Evolutionary conservation across 345 rosid species (phyloP).

Genomic region (Citrus trifoliata): DNA sequence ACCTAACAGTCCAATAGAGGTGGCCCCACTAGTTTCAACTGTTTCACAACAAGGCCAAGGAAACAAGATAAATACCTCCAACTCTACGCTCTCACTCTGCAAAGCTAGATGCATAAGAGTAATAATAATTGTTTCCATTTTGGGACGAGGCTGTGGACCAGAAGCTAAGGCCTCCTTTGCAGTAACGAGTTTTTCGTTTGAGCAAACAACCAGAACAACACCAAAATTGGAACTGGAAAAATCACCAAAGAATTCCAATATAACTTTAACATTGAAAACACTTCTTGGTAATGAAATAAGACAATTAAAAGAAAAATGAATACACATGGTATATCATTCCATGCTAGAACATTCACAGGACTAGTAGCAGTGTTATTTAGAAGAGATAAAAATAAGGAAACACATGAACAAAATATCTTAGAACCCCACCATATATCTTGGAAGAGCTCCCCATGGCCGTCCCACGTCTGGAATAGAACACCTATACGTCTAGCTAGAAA

Average conservation of each 20-base stretch:
- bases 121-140: constrained; percentile 67
- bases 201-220: constrained; percentile 51
- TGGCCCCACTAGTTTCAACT: constrained; percentile 1
- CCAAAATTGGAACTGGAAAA: constrained; percentile 77
- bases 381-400: neutral
- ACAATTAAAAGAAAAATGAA: neutral
- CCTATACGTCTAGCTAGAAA: constrained; percentile 62
- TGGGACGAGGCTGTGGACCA: constrained; percentile 69
- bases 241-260: neutral
- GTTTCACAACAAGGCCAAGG: constrained; percentile 4
- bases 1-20: neutral
- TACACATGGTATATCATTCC: neutral
- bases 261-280: neutral
- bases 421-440: constrained; percentile 82
- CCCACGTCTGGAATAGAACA: constrained; percentile 96
- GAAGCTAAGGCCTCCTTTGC: constrained; percentile 70
- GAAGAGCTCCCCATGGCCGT: constrained; percentile 88
- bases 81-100: constrained; percentile 81
- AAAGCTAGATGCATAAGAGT: constrained; percentile 89
- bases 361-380: neutral
- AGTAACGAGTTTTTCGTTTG: constrained; percentile 63
- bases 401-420: neutral
- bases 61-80: constrained; percentile 49
- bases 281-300: neutral
- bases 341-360: neutral